Conservation (phyloP, 2,329 filamentous ascomycete species). For the Fusarium coicis region DNA sequence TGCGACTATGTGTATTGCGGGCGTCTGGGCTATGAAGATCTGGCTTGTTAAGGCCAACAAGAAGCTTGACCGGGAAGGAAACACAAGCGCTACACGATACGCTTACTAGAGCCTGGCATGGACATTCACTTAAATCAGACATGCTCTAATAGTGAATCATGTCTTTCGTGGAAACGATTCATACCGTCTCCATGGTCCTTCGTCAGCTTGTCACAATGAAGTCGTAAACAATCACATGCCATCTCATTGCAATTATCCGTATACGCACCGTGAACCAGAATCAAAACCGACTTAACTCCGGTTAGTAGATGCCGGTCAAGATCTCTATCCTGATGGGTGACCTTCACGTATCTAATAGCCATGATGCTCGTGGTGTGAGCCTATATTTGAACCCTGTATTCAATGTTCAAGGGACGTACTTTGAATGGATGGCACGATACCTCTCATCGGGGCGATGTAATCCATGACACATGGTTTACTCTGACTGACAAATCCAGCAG, state of each 20-base stretch:
- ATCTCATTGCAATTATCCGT: background rate
- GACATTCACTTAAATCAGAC: accelerated
- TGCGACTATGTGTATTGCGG: slow-evolving; percentile 41
- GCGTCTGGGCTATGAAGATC: slow-evolving; percentile 39
- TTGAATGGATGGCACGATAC: no score
- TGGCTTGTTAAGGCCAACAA: slow-evolving; percentile 43
- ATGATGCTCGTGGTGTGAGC: no score
- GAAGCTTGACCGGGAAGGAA: slow-evolving; percentile 36
- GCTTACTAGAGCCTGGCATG: slow-evolving; percentile 20
- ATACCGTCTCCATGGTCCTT: background rate
- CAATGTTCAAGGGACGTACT: background rate
- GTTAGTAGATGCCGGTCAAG: no score
- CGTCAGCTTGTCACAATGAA: no score
- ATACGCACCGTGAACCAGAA: background rate
- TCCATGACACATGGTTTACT: background rate
- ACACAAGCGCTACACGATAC: slow-evolving; percentile 20
- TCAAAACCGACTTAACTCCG: accelerated
- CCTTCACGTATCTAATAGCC: background rate
- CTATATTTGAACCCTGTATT: no score
- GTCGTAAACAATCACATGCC: background rate
- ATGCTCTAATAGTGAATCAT: background rate
- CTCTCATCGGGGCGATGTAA: background rate
- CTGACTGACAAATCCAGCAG: no score
- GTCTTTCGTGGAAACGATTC: no score
- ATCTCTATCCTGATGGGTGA: background rate